A percentile compares a stretch with the other conserved stretches of the same genome.
Conservation (phyloP, 106 monocot species). For the Dioscorea zingiberensis region DNA sequence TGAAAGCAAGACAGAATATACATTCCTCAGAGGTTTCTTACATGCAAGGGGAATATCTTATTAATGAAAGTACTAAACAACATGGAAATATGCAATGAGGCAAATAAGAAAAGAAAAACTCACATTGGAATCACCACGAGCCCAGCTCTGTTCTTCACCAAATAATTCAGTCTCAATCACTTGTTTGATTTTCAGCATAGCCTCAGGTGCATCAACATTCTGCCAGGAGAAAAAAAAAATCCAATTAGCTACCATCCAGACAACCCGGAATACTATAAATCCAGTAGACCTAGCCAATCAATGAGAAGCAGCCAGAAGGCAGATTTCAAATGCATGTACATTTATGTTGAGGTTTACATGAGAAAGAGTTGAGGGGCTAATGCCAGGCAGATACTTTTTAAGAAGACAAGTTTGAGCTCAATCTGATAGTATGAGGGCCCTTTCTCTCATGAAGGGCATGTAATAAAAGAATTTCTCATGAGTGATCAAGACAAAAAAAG, state of each 20-base stretch:
- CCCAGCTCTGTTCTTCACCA: constrained; percentile 34
- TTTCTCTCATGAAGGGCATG: too few species aligned
- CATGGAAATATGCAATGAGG: not conserved
- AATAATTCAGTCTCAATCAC: constrained; percentile 31
- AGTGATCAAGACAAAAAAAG: too few species aligned
- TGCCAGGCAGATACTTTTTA: too few species aligned
- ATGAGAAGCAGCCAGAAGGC: too few species aligned
- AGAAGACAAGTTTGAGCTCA: too few species aligned
- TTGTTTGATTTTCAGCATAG: constrained; percentile 24
- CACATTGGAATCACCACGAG: constrained; percentile 28
- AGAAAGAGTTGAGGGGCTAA: too few species aligned
- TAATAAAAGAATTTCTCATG: too few species aligned
- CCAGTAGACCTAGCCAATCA: too few species aligned
- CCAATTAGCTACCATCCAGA: not conserved
- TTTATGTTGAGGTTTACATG: too few species aligned
- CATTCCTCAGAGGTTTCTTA: not conserved
- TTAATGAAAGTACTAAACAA: not conserved
- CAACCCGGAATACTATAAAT: not conserved
- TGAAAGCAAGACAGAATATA: not conserved
- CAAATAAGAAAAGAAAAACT: not conserved
- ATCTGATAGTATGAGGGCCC: too few species aligned
- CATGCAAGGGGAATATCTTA: not conserved
- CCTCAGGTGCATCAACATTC: constrained; percentile 24
- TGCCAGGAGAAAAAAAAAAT: constrained; percentile 9
- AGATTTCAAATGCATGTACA: too few species aligned